These are phyloP conservation scores for Podaxis sp. DNA, from an alignment of 768 basidiomycete genomes.

Conservation along the genomic window DNA sequence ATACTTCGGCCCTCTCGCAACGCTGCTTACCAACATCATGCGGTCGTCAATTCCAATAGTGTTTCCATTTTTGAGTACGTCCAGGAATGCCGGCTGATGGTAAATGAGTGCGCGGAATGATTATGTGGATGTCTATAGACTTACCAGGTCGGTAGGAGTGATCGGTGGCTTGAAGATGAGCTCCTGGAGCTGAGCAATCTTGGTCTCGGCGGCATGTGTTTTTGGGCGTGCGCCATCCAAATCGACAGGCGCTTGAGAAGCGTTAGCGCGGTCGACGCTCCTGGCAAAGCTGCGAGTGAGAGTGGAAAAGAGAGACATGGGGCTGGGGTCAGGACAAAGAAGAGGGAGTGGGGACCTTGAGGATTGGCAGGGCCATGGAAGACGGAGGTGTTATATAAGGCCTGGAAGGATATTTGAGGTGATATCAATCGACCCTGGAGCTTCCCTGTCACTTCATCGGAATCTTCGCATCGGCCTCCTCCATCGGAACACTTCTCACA, in stretches of 20 bases:
- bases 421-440: slow-evolving; percentile 10
- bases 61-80: slow-evolving; percentile 44
- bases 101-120: neutral
- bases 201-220: slow-evolving; percentile 23
- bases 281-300: slow-evolving; percentile 24
- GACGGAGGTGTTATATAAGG: slow-evolving; percentile 7
- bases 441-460: slow-evolving; percentile 6
- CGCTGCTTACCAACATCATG: slow-evolving; percentile 49
- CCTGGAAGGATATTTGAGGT: neutral
- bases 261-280: slow-evolving; percentile 23
- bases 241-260: slow-evolving; percentile 30
- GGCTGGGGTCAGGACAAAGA: slow-evolving; percentile 16
- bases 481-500: slow-evolving; percentile 6
- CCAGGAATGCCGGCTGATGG: slow-evolving; percentile 45
- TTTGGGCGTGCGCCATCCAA: slow-evolving; percentile 32
- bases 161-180: slow-evolving; percentile 29
- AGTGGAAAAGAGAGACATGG: slow-evolving; percentile 19
- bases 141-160: slow-evolving; percentile 29
- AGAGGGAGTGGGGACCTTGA: slow-evolving; percentile 6
- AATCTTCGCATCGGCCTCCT: slow-evolving; percentile 9
- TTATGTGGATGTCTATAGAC: slow-evolving; percentile 2
- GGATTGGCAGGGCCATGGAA: slow-evolving; percentile 8
- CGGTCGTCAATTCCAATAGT: slow-evolving; percentile 56
- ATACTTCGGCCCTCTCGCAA: neutral
- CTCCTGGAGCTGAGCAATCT: slow-evolving; percentile 28